Evolutionary conservation across 1,139 yeast genomes (phyloP), one percentile per base, ranked within the genome.

Genomic region (Suhomyces ambrosiae): DNA sequence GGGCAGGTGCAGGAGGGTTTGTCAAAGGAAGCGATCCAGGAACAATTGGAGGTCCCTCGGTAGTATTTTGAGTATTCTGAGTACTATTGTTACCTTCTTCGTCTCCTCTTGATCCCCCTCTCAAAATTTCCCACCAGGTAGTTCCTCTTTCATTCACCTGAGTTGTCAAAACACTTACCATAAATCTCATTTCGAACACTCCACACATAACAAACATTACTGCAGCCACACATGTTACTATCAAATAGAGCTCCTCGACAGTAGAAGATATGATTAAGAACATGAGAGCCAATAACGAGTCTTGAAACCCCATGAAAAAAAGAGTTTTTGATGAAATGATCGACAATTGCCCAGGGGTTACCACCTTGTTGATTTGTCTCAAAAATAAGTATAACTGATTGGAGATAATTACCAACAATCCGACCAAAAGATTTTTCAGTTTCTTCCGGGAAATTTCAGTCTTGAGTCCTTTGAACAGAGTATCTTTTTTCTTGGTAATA

Each of bases 281-380:
- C 18, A 80, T 57, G 58, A 86, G 69, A 19, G 86, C 79, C 27
- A 84, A 54, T 3, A 86, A 67, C 0, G 92, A 86, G 59, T 89
- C 97, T 69, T 82, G 82, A 46, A 79, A 80, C 10, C 88, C 80
- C 21, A 89, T 74, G 43, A 86, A 70, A 27, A 83, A 79, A 23
- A 71, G 52, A 1, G 74, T 55, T 6, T 56, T 47, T 23, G 59
- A 52, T 13, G 74, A 66, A 3, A 71, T 57, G 28, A 56, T 58
- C 3, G 73, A 60, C 29, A 86, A 73, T 7, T 85, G 82, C 0
- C 95, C 88, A 0, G 96, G 96, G 0, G 96, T 86, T 47, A 74
- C 79, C 1, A 87, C 76, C 23, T 68, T 65, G 40, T 79, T 76
- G 79, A 86, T 82, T 58, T 89, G 96, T 35, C 79, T 68, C 47